Conservation (phyloP, 2,329 filamentous ascomycete species). For the Mycocentrospora acerina region DNA sequence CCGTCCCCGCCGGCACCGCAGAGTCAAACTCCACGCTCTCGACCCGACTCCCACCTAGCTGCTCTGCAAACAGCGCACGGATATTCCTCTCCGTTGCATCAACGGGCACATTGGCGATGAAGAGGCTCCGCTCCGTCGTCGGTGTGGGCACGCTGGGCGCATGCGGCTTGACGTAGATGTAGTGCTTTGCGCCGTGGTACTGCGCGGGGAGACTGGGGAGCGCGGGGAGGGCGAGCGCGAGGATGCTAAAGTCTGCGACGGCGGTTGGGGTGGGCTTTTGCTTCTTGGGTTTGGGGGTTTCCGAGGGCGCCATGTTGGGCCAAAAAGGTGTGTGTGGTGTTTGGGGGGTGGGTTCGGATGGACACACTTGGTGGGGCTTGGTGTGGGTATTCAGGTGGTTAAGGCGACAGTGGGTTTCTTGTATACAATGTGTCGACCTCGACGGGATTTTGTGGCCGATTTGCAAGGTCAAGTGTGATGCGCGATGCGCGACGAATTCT, state of each 20-base stretch:
- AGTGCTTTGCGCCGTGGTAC: constrained; percentile 63
- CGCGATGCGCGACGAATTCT: constrained; percentile 14
- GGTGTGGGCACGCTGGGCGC: constrained; percentile 66
- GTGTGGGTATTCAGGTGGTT: not conserved
- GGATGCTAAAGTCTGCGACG: constrained; percentile 65
- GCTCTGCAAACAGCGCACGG: constrained; percentile 69
- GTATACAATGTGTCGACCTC: not conserved
- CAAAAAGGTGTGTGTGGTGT: constrained; percentile 2
- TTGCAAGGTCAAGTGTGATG: constrained; percentile 2
- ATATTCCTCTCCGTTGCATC: constrained; percentile 80
- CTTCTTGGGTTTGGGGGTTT: constrained; percentile 16
- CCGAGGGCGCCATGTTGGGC: constrained; percentile 21
- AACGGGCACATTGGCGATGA: constrained; percentile 84
- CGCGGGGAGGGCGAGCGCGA: constrained; percentile 63
- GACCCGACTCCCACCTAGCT: constrained; percentile 76
- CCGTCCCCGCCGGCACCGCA: constrained; percentile 40
- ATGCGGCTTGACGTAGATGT: constrained; percentile 84
- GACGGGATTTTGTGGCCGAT: not conserved
- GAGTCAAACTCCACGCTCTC: constrained; percentile 74
- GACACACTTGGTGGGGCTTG: too few relatives aligned
- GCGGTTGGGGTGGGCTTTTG: constrained; percentile 23
- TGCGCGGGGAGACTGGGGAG: constrained; percentile 50
- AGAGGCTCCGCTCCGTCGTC: constrained; percentile 75
- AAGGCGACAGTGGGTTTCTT: not conserved
- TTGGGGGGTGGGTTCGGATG: not conserved